These are phyloP conservation scores for Leptomonas seymouri DNA, from an alignment of 208 protist species.

Conservation along the genomic window DNA sequence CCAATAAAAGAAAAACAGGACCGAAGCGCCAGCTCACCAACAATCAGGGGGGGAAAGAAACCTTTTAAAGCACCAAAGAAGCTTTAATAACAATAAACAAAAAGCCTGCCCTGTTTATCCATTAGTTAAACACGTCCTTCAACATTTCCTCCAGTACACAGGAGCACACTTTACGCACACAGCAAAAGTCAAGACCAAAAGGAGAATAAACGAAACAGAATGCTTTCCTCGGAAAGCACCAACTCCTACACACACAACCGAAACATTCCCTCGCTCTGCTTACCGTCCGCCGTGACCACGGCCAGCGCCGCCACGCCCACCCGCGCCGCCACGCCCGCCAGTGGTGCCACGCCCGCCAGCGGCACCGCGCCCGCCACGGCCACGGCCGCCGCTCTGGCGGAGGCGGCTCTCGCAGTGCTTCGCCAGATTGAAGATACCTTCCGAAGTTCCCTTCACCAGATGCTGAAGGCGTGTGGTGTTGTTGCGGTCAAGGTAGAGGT, in stretches of 20 bases:
- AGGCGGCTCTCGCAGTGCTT: conserved; percentile 68
- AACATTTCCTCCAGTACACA: no score
- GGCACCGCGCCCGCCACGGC: conserved; percentile 47
- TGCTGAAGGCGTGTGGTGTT: conserved; percentile 86
- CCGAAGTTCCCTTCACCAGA: conserved; percentile 68
- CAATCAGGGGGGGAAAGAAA: no score
- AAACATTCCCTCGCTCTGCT: neutral
- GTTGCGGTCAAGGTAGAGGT: conserved; percentile 79
- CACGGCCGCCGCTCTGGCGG: conserved; percentile 46
- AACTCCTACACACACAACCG: neutral
- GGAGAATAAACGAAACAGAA: neutral
- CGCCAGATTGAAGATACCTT: conserved; percentile 62
- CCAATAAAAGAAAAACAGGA: neutral
- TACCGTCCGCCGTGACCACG: conserved; percentile 30
- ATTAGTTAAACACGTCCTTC: no score
- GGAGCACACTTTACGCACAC: neutral
- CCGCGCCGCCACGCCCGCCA: neutral
- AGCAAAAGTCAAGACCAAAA: conserved; percentile 5
- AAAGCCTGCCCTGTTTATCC: no score
- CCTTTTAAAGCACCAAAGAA: no score
- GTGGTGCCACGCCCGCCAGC: conserved; percentile 26
- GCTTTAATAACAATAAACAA: no score
- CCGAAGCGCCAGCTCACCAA: neutral
- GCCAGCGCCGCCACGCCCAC: neutral
- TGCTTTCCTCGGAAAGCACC: neutral